Base-by-base conservation (phyloP, 2,329 filamentous ascomycete genomes). In the Bipolaris victoriae region DNA sequence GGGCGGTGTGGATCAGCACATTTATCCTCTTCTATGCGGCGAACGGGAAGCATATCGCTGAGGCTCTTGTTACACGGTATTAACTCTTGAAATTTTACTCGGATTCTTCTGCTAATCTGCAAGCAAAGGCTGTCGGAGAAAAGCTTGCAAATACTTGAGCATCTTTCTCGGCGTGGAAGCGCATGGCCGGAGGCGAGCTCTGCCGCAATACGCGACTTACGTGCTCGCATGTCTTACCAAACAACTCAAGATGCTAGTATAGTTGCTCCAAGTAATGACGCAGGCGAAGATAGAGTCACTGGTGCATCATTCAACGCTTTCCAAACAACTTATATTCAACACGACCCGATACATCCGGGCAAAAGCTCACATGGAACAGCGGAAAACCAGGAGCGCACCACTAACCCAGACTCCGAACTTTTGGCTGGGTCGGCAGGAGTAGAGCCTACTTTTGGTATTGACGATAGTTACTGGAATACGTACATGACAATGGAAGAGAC, bases 1-100 rank as follows among this genome's bases (percentile, higher is more conserved):
- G 82, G 82, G 79, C 78, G 1, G 74, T 81, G 0, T 84, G 82
- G 82, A 84, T 84, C 61, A 82, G 81, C 55, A 80, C 80, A 1
- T 81, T 84, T 37, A 79, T 84, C 18, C 64, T 84, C 3, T 78
- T 83, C 3, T 81, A 82, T 49, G 82, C 82, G 3, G 81, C 80
- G 0, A 80, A 79, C 58, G 79, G 81, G 57, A 74, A 75, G 0
- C 76, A 83, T 31, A 67, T 82, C 3, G 72, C 78, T 0, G 57
- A 76, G 0, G 55, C 69, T 0, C 75, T 76, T 13, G 78, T 79
- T 0, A 60, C 78, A 3, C 79, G 77, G 76, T 82, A 76, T 51
- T 71, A 33, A 5, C 3, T 16, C 10, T 1, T 11, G 15, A 7
- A 49, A 47, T 1, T 10, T 33, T 7, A 3, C 3, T 1, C 1